Evolutionary conservation across 106 monocot species (phyloP).

Genomic region (Allium fistulosum): DNA sequence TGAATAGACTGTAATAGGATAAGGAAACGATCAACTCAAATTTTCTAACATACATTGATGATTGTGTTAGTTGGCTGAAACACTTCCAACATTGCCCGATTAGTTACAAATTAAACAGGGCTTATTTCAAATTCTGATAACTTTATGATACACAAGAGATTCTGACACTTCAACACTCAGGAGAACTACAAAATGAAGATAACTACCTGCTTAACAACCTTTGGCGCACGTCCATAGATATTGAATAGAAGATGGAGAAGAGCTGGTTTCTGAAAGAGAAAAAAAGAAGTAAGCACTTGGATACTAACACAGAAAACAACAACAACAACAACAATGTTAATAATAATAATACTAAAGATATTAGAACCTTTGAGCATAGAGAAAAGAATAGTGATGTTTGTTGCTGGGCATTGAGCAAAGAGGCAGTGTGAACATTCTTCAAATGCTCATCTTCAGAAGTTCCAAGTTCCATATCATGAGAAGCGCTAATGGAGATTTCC

Average conservation of each 20-base stretch:
- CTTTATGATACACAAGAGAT: too few species aligned
- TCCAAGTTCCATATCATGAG: conserved; percentile 41
- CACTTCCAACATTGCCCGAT: too few species aligned
- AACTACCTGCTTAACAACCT: conserved; percentile 81
- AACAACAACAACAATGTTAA: not conserved
- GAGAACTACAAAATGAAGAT: not conserved
- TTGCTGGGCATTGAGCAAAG: conserved; percentile 50
- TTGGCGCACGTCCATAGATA: conserved; percentile 76
- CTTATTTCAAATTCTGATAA: too few species aligned
- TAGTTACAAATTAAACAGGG: too few species aligned
- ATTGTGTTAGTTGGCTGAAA: too few species aligned
- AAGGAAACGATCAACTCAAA: too few species aligned
- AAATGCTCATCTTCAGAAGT: conserved; percentile 29
- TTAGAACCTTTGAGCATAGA: conserved; percentile 73
- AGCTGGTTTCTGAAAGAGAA: conserved; percentile 43
- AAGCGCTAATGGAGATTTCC: conserved; percentile 45
- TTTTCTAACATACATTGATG: too few species aligned
- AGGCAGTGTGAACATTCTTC: conserved; percentile 19
- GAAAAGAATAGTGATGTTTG: conserved; percentile 80
- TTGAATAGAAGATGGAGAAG: conserved; percentile 83
- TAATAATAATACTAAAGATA: not conserved
- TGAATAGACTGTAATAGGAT: conserved; percentile 53
- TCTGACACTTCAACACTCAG: too few species aligned
- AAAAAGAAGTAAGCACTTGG: too few species aligned
- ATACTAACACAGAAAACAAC: not conserved